Evolutionary conservation across 805 yeast species (phyloP), one percentile per base, ranked within the genome.

Genomic region (Metschnikowia koreensis): DNA sequence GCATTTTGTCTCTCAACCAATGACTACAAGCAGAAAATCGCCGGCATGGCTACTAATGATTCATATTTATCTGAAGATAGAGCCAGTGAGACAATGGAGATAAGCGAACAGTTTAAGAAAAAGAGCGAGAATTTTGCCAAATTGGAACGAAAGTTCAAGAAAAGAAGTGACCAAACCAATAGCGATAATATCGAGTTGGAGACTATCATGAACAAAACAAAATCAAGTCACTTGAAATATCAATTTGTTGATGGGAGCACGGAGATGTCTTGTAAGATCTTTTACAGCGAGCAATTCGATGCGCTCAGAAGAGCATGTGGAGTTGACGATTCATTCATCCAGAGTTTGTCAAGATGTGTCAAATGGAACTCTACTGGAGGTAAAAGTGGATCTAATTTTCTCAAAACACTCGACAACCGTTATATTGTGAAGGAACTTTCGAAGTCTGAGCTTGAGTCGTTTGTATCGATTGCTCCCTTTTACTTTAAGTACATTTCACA

Each of bases 291-390:
- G 62, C 98, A 94, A 65, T 94, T 94, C 71, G 97, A 93, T 64
- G 97, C 98, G 0, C 84, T 94, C 60, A 75, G 99, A 51, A 78
- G 82, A 51, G 85, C 88, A 31, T 93, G 97, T 73, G 91, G 89
- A 0, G 82, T 84, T 50, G 82, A 82, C 51, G 86, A 81, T 6
- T 80, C 80, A 58, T 94, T 86, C 59, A 82, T 94, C 39, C 97
- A 91, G 65, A 91, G 97, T 67, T 77, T 96, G 44, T 85, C 97
- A 6, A 73, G 99, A 54, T 94, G 99, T 70, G 83, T 91, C 12
- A 89, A 91, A 63, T 96, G 98, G 98, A 92, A 93, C 62, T 87
- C 96, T 0, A 81, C 85, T 28, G 99, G 99, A 38, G 99, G 99
- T 37, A 94, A 94, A 65, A 89, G 97, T 66, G 97, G 98, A 0